phyloP scores from a whole-genome alignment of 176 grass and related monocot genomes.

The Oryza australiensis region DNA sequence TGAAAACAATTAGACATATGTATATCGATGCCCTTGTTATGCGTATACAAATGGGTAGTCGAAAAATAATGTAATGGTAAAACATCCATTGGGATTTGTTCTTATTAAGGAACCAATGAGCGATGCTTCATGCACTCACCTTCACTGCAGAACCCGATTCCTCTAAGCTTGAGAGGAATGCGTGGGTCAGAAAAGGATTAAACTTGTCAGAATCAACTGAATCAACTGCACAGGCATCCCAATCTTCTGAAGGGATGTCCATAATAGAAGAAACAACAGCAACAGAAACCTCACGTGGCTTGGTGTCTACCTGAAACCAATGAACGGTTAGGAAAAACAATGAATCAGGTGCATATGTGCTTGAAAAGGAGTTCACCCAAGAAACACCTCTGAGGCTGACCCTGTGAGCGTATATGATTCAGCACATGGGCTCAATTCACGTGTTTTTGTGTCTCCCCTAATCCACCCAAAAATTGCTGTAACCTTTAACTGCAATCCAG shows the following conservation, averaged over 20 bases:
- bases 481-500: conserved; percentile 43
- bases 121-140: conserved; percentile 40
- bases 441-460: conserved; percentile 37
- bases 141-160: conserved; percentile 82
- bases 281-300: conserved; percentile 57
- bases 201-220: conserved; percentile 53
- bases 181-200: conserved; percentile 88
- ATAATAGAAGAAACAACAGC: conserved; percentile 75
- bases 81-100: background rate
- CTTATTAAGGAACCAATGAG: background rate
- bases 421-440: conserved; percentile 59
- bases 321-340: conserved; percentile 35
- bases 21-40: background rate
- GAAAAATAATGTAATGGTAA: background rate
- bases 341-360: conserved; percentile 13
- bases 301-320: conserved; percentile 47
- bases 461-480: conserved; percentile 71
- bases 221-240: conserved; percentile 87
- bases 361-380: conserved; percentile 22
- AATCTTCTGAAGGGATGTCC: conserved; percentile 69
- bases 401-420: conserved; percentile 63
- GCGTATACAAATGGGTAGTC: background rate
- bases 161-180: conserved; percentile 94
- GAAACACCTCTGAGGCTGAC: conserved; percentile 70
- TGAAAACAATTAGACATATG: background rate